Conservation (phyloP, 306 rosid genomes). For the Vigna trinervia region DNA sequence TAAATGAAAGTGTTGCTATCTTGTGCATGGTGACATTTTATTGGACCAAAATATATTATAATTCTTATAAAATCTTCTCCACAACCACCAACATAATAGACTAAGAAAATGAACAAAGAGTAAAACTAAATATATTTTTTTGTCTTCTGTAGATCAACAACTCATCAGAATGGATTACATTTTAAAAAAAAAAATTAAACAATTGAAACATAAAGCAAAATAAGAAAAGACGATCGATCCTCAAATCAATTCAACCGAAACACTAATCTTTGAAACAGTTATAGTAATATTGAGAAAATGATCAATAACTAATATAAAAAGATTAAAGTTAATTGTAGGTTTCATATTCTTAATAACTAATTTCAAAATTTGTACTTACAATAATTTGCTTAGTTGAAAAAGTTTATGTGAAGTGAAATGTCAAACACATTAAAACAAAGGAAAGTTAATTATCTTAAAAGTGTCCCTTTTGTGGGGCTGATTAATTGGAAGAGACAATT, state of each 20-base stretch:
- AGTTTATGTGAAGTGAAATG: slow-evolving; percentile 8
- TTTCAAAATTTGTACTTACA: too few species aligned
- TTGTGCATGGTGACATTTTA: not conserved
- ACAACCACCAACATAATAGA: slow-evolving; percentile 41
- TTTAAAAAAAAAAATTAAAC: too few species aligned
- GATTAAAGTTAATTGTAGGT: slow-evolving; percentile 9
- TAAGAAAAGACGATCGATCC: too few species aligned
- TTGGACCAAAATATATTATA: slow-evolving; percentile 1
- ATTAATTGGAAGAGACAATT: slow-evolving; percentile 42
- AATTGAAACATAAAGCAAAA: too few species aligned
- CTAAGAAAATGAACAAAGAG: not conserved
- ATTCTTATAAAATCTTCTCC: not conserved
- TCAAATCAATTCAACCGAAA: too few species aligned
- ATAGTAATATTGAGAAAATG: not conserved
- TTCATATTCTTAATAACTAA: too few species aligned
- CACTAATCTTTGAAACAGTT: slow-evolving; percentile 13
- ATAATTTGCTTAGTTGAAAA: slow-evolving; percentile 16
- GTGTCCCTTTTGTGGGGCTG: slow-evolving; percentile 40
- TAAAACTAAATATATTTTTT: not conserved
- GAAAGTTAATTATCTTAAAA: slow-evolving; percentile 27
- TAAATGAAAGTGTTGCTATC: slow-evolving; percentile 29
- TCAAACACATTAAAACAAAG: slow-evolving; percentile 40
- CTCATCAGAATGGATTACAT: too few species aligned
- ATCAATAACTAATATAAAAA: not conserved
- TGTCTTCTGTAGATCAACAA: not conserved